Conservation (phyloP, 2,329 filamentous ascomycete genomes). For the Emericellopsis atlantica region DNA sequence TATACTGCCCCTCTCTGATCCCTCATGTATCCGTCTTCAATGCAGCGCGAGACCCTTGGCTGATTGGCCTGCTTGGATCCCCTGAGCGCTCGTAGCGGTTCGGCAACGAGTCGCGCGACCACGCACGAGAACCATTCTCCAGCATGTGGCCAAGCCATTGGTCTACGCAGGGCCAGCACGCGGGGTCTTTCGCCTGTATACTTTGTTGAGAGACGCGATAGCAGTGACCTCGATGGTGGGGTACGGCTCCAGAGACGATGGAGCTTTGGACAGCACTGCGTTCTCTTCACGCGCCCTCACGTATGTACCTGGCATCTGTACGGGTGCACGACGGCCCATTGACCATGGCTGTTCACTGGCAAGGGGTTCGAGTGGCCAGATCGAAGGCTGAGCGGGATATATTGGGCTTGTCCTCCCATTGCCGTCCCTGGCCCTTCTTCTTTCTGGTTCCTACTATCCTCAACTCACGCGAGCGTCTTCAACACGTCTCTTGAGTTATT, state of each 20-base stretch:
- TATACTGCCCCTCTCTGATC: not conserved
- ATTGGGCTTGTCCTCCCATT: not conserved
- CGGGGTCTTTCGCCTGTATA: too few species aligned
- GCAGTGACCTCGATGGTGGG: conserved; percentile 5
- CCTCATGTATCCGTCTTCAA: not conserved
- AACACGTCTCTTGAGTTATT: conserved; percentile 15
- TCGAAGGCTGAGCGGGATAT: not conserved
- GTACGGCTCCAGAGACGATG: conserved; percentile 2
- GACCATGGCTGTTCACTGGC: too few species aligned
- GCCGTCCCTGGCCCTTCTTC: conserved; percentile 5
- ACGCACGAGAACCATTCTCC: conserved; percentile 10
- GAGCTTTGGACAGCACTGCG: too few species aligned
- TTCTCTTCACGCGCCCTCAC: too few species aligned
- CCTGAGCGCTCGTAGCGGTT: not conserved
- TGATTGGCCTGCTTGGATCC: too few species aligned
- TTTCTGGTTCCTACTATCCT: not conserved
- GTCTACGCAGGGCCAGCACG: conserved; percentile 9
- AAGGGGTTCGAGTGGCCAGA: not conserved
- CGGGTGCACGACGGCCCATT: too few species aligned
- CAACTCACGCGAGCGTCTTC: conserved; percentile 11
- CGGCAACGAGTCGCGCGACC: conserved; percentile 4
- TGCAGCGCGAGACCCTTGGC: too few species aligned
- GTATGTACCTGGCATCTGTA: too few species aligned
- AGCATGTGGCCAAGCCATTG: conserved; percentile 30
- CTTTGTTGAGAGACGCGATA: too few species aligned